Evolutionary conservation across 2,329 filamentous ascomycete species (phyloP), one percentile per base, ranked within the genome.

Genomic region (Exophiala lecanii-corni): DNA sequence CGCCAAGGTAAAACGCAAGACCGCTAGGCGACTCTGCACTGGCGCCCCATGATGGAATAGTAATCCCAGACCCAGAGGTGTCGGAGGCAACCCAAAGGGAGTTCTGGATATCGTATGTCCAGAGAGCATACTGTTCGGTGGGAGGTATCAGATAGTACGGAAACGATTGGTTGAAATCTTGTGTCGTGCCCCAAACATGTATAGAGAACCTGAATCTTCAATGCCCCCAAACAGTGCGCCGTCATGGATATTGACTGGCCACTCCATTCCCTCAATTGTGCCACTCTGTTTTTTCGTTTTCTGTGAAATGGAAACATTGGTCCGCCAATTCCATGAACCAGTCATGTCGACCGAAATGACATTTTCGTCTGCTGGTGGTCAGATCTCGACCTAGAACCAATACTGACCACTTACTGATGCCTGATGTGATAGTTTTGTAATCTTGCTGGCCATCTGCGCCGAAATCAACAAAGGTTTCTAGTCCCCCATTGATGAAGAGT

Each of bases 1-100:
- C 66, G 45, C 67, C 66, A 10, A 69, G 53, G 43, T 63, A 69
- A 39, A 68, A 68, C 2, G 54, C 64, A 3, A 67, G 45, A 6
- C 61, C 59, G 31, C 64, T 60, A 15, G 59, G 54, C 6, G 63
- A 62, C 44, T 68, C 65, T 13, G 65, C 56, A 38, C 51, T 60
- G 16, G 62, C 57, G n/a, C 66, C 66, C 43, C 62, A 60, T 36
- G 58, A 64, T 15, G 64, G 62, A 20, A 53, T 54, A 10, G 57
- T 43, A 6, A 50, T 49, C 6, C 53, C 39, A 20, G 46, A 45
- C 2, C 45, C 34, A 16, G 53, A 56, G 13, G 60, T 42, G 36
- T 63, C 57, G 35, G 57, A 57, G n/a, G 43, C 39, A 5, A 35
- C 20, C 62, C 61, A 64, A 9, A 15, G 36, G 10, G 54, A 34